Evolutionary conservation across 169 alveolate species (phyloP), one percentile per base, ranked within the genome.

Genomic region (Eimeria brunetti): DNA sequence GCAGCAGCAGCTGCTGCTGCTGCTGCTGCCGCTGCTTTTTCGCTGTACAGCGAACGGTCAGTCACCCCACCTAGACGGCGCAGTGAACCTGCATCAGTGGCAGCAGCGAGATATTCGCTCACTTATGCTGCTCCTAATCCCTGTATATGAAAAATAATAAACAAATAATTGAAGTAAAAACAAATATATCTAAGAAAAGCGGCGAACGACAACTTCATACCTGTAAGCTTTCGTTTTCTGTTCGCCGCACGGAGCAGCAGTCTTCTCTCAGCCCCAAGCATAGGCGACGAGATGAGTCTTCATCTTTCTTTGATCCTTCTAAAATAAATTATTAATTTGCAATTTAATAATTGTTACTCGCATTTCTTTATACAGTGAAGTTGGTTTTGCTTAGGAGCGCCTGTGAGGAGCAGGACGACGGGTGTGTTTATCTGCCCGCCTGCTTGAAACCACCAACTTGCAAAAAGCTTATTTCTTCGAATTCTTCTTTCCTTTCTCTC

Each of bases 1-100:
- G 84, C 84, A 18, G 80, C 41, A 12, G 46, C 80, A 9, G 30
- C 46, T 69, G 80, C 80, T 69, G 7, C 80, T 69, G 84, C 84
- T 33, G 84, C 84, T 76, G 86, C 86, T 16, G 64, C 80, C 18
- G 12, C 67, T 58, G 67, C 67, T 58, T 14, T 27, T 58, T 58
- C 18, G n/a, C 8, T 12, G 18, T 58, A 58, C 67, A 58, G 67
- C 27, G 5, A 2, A 58, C 8, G n/a, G 67, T 14, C 60, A 51
- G 6, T 58, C 67, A 58, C 67, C 67, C 67, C 67, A 58, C 67
- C n/a, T 16, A 7, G n/a, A 58, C 8, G 12, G 67, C 8, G 67
- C 67, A 58, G 12, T 27, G 27, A 58, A 51, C 12, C 60, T 51
- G 67, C 12, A 16, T 2, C n/a, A 27, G 67, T 14, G 27, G 8